phyloP scores from a whole-genome alignment of 805 yeast genomes.

The Suhomyces vadensis region DNA sequence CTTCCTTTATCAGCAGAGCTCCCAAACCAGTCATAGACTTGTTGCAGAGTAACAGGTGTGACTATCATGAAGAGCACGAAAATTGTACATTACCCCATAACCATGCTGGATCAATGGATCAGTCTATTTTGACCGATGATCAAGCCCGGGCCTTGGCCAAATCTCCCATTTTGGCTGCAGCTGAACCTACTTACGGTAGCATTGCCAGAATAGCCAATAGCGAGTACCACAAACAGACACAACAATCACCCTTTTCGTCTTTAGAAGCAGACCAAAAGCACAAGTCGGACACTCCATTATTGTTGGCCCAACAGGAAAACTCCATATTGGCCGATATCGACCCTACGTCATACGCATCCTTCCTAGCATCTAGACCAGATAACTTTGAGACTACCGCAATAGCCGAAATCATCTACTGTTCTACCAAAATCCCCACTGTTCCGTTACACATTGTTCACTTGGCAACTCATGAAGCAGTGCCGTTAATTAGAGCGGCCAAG shows the following conservation, averaged over 20 bases:
- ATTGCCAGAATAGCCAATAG: conserved; percentile 43
- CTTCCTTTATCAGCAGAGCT: conserved; percentile 40
- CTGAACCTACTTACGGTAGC: conserved; percentile 57
- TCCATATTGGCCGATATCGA: conserved; percentile 47
- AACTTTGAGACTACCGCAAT: conserved; percentile 84
- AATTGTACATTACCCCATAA: conserved; percentile 35
- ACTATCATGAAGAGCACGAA: conserved; percentile 26
- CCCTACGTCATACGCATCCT: conserved; percentile 68
- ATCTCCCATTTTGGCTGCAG: conserved; percentile 57
- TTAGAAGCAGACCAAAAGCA: conserved; percentile 16
- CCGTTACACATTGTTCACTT: conserved; percentile 88
- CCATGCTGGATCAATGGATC: conserved; percentile 23
- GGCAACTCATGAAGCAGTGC: conserved; percentile 82
- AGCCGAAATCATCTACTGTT: conserved; percentile 63
- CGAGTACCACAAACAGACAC: conserved; percentile 20
- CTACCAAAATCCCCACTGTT: conserved; percentile 56
- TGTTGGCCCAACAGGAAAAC: conserved; percentile 44
- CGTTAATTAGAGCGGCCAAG: conserved; percentile 68
- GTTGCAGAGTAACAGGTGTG: conserved; percentile 18
- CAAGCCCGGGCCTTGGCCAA: conserved; percentile 56
- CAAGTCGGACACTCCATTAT: conserved; percentile 34
- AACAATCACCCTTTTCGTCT: conserved; percentile 28
- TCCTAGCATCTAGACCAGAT: conserved; percentile 86
- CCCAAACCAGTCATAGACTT: conserved; percentile 40
- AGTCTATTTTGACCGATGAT: conserved; percentile 43